Evolutionary conservation across 2,329 filamentous ascomycete species (phyloP).

Genomic region (Rutstroemia sp.): DNA sequence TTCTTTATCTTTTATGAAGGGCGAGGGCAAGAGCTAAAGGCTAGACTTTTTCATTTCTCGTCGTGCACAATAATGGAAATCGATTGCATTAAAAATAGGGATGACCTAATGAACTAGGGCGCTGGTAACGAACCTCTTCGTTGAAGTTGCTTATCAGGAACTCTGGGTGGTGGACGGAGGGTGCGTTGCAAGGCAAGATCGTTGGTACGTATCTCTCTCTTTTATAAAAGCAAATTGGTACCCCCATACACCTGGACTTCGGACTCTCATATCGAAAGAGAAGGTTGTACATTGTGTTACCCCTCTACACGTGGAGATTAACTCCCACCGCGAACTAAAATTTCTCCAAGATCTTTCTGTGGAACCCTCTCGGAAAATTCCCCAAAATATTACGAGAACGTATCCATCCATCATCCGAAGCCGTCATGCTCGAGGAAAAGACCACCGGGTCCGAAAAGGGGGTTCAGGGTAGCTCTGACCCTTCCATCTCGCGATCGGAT

Average conservation of each 20-base stretch:
- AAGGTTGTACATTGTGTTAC: neutral
- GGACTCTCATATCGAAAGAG: neutral
- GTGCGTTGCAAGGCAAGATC: neutral
- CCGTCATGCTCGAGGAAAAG: neutral
- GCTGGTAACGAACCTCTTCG: neutral
- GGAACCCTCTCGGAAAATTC: neutral
- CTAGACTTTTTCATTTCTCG: too few relatives aligned
- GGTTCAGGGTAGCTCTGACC: neutral
- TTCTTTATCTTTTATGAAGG: neutral
- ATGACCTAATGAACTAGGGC: neutral
- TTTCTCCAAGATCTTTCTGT: neutral
- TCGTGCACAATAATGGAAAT: too few relatives aligned
- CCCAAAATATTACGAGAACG: too few relatives aligned
- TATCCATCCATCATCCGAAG: neutral
- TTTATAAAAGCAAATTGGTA: constrained; percentile 1
- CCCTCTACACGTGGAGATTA: neutral
- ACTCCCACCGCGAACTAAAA: too few relatives aligned
- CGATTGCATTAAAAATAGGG: neutral
- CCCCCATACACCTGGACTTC: neutral
- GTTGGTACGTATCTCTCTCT: neutral
- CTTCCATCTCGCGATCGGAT: neutral
- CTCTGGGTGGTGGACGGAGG: neutral
- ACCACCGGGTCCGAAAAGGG: neutral
- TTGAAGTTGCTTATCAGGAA: neutral
- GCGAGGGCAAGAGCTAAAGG: too few relatives aligned